Evolutionary conservation across 805 yeast genomes (phyloP).

Genomic region (Vanderwaltozyma tropicalis): DNA sequence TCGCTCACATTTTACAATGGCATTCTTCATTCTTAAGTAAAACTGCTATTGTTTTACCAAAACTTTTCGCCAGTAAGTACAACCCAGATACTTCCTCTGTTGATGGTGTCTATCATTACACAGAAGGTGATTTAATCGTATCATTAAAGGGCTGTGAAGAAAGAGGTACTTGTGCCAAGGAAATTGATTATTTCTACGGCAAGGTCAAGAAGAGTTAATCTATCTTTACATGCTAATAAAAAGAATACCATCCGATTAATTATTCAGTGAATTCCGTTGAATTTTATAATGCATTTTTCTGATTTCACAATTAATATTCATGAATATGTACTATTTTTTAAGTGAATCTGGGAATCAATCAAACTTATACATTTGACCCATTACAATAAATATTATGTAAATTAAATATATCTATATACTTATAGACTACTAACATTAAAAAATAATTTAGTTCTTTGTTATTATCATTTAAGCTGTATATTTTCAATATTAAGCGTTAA

Average conservation of each 20-base stretch:
- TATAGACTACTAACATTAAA: no score
- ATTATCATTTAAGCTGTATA: no score
- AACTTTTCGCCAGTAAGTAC: slow-evolving; percentile 41
- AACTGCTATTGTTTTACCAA: slow-evolving; percentile 61
- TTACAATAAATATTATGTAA: no score
- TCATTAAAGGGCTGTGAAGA: slow-evolving; percentile 47
- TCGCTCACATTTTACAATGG: slow-evolving; percentile 90
- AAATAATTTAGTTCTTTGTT: no score
- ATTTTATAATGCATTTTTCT: neutral
- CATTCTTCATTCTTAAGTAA: slow-evolving; percentile 73
- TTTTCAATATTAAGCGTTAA: no score
- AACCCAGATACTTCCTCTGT: slow-evolving; percentile 23
- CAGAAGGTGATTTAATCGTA: slow-evolving; percentile 58
- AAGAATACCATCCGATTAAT: neutral
- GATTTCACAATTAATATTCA: no score
- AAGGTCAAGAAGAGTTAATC: neutral
- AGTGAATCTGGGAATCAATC: no score
- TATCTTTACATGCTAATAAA: no score
- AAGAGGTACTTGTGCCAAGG: slow-evolving; percentile 43
- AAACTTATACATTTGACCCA: no score
- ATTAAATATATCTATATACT: no score
- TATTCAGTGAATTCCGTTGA: neutral
- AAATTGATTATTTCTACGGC: slow-evolving; percentile 19
- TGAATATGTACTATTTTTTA: no score
- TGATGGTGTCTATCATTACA: slow-evolving; percentile 40